phyloP scores from a whole-genome alignment of 1,284 basidiomycete genomes.

The Papiliotrema flavescens region DNA sequence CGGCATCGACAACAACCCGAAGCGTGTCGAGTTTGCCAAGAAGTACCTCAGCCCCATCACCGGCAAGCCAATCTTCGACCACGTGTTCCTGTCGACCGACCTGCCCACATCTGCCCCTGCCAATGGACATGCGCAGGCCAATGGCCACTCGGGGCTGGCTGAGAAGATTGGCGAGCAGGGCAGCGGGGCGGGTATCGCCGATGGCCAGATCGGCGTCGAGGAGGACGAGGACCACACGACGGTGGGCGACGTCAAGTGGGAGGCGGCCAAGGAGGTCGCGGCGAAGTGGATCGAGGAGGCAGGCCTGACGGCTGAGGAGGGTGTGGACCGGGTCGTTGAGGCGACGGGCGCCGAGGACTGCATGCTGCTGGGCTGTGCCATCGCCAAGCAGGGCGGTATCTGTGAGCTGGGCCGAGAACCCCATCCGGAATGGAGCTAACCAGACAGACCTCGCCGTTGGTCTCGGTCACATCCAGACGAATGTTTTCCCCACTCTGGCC shows the following conservation, averaged over 20 bases:
- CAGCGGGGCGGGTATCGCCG: conserved; percentile 20
- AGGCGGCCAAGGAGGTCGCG: conserved; percentile 32
- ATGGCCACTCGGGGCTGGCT: conserved; percentile 8
- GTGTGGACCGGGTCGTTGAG: conserved; percentile 62
- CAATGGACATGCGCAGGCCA: not conserved
- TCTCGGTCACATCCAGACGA: conserved; percentile 43
- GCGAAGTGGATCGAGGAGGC: conserved; percentile 25
- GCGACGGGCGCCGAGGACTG: conserved; percentile 61
- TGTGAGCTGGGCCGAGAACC: conserved; percentile 24
- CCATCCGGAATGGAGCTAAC: conserved; percentile 4
- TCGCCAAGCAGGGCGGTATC: conserved; percentile 62
- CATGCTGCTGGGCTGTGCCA: conserved; percentile 55
- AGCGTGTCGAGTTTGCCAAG: conserved; percentile 81
- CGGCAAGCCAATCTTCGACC: conserved; percentile 39
- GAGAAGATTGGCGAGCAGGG: conserved; percentile 14
- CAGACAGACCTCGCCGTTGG: conserved; percentile 40
- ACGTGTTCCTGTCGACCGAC: conserved; percentile 33
- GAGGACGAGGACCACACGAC: conserved; percentile 20
- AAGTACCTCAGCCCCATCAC: conserved; percentile 54
- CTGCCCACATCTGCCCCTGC: conserved; percentile 15
- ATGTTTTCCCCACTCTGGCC: conserved; percentile 41
- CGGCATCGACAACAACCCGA: conserved; percentile 64
- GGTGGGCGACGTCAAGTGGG: conserved; percentile 39
- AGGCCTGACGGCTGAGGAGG: conserved; percentile 42
- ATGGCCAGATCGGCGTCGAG: conserved; percentile 22